Evolutionary conservation across 345 rosid species (phyloP), one percentile per base, ranked within the genome.

Genomic region (Pistacia vera): DNA sequence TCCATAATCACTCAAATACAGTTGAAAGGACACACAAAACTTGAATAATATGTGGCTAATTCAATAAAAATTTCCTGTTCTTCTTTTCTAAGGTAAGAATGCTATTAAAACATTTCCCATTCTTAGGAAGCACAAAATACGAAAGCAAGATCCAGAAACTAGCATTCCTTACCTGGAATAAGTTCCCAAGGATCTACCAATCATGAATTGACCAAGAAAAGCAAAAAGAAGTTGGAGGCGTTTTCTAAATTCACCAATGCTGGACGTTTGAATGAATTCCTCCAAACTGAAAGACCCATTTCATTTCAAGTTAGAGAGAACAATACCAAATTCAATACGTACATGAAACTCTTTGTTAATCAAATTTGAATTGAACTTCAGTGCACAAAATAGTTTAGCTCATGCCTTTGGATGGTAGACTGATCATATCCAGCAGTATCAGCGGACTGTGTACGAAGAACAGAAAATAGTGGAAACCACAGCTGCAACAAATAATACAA

Each of bases 391-490:
- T 35, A 20, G 51, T 71, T 71, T 38, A 64, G 64, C 18, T 61
- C 80, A 70, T 82, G 81, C 99, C 97, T 96, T 81, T 86, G 85
- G 58, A 88, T 86, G 20, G 87, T 85, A 72, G 89, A 89, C 76
- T 84, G 88, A 66, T 78, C 81, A 80, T 85, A 81, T 73, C 64
- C 85, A 51, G 81, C 79, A 83, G 77, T 35, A 79, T 86, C 86
- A 75, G 72, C 80, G 64, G 88, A 74, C 76, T 83, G 79, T 63
- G 78, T 72, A 71, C 76, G 83, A 80, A 96, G 90, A 88, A 96
- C 86, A 14, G 93, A 90, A 84, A 76, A 91, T 74, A 96, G 87
- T 64, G 98, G 97, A 87, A 96, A 93, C 99, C 99, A 96, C 73
- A 96, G 85, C 99, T 95, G 95, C 92, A 92, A 78, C 46, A 67